phyloP scores from a whole-genome alignment of 2,329 filamentous ascomycete species.

The Claviceps maximensis region DNA sequence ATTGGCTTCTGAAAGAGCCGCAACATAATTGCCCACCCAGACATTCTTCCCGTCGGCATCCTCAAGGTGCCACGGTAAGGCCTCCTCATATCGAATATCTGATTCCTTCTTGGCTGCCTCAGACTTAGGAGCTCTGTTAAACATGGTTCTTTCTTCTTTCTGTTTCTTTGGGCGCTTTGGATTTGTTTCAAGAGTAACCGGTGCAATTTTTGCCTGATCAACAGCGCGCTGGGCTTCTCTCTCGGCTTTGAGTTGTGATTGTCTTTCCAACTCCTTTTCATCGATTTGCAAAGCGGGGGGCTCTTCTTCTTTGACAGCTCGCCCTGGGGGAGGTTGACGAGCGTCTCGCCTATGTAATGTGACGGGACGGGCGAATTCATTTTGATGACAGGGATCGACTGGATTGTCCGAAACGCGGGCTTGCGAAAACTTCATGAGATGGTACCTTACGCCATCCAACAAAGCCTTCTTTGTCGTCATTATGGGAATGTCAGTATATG shows the following conservation, averaged over 20 bases:
- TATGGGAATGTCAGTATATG: slow-evolving; percentile 50
- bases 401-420: slow-evolving; percentile 44
- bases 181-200: slow-evolving; percentile 49
- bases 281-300: slow-evolving; percentile 31
- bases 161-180: slow-evolving; percentile 46
- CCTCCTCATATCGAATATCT: slow-evolving; percentile 79
- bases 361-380: slow-evolving; percentile 77
- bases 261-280: slow-evolving; percentile 45
- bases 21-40: slow-evolving; percentile 86
- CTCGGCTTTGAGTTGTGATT: slow-evolving; percentile 62
- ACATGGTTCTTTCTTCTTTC: slow-evolving; percentile 74
- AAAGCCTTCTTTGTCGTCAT: slow-evolving; percentile 73
- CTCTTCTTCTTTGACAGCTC: slow-evolving; percentile 48
- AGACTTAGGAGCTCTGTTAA: slow-evolving; percentile 64
- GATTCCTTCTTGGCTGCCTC: slow-evolving; percentile 69
- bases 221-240: slow-evolving; percentile 75
- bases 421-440: slow-evolving; percentile 68
- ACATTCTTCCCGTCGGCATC: slow-evolving; percentile 92
- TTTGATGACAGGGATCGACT: slow-evolving; percentile 54
- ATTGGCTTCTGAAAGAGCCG: slow-evolving; percentile 72
- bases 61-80: slow-evolving; percentile 90
- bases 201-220: slow-evolving; percentile 87
- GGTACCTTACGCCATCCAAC: slow-evolving; percentile 67
- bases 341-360: slow-evolving; percentile 83
- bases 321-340: slow-evolving; percentile 50